A percentile compares a stretch with the other conserved stretches of the same genome.
Evolutionary conservation across 177 flowering plant genomes (phyloP).

Genomic region (Tripterygium wilfordii): DNA sequence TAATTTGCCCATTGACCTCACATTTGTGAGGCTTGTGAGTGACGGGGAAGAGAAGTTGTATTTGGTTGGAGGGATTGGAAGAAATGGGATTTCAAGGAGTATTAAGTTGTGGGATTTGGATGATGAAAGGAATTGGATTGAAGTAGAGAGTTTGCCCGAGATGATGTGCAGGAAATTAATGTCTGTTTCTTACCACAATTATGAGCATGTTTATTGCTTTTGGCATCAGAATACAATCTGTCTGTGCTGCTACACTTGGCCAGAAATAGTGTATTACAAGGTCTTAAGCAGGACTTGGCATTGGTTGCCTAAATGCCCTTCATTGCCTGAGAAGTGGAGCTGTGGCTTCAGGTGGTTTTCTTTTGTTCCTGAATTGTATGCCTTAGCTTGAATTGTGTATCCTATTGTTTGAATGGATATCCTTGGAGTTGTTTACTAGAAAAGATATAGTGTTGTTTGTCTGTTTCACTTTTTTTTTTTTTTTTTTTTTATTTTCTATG

Average conservation of each 20-base stretch:
- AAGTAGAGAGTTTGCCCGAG: slow-evolving; percentile 49
- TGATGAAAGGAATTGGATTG: slow-evolving; percentile 42
- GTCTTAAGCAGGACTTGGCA: slow-evolving; percentile 66
- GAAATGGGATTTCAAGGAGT: slow-evolving; percentile 45
- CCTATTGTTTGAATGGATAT: too few species aligned
- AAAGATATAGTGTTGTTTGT: too few species aligned
- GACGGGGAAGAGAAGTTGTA: slow-evolving; percentile 33
- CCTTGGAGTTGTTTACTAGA: too few species aligned
- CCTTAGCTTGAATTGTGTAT: slow-evolving; percentile 45
- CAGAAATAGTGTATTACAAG: slow-evolving; percentile 73
- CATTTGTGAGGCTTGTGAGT: slow-evolving; percentile 47
- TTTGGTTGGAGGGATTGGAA: slow-evolving; percentile 65
- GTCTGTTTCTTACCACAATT: slow-evolving; percentile 72
- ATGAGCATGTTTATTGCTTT: slow-evolving; percentile 69
- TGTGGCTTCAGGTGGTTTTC: slow-evolving; percentile 88
- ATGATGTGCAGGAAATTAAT: slow-evolving; percentile 61
- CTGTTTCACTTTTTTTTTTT: too few species aligned
- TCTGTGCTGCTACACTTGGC: slow-evolving; percentile 75
- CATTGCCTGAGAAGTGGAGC: slow-evolving; percentile 69
- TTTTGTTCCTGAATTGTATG: slow-evolving; percentile 56
- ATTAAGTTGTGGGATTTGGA: slow-evolving; percentile 40
- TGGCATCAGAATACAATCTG: slow-evolving; percentile 69
- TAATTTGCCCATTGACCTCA: slow-evolving; percentile 38
- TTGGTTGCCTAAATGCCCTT: slow-evolving; percentile 81
- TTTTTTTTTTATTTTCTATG: too few species aligned